Percentiles rank a stretch among this genome's conserved stretches.
Evolutionary conservation across 192 early-diverging fungal genomes (phyloP).

Genomic region (Geranomyces variabilis): DNA sequence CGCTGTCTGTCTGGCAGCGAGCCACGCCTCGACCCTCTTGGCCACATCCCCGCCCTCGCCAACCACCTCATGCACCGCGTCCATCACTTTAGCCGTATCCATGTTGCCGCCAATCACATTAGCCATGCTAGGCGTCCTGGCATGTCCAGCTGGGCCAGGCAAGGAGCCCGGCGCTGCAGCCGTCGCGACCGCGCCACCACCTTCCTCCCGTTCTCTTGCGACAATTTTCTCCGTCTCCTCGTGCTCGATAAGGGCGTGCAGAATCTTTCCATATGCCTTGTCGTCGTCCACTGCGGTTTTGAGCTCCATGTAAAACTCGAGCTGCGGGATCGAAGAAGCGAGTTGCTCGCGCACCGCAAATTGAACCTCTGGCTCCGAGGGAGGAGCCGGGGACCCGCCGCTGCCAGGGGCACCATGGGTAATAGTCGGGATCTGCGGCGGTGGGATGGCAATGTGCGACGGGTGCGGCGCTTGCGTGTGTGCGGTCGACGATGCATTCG

Average conservation of each 20-base stretch:
- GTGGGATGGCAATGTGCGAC: neutral
- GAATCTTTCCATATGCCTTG: no score
- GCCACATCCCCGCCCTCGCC: no score
- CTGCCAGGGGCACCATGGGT: neutral
- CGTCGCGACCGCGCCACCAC: neutral
- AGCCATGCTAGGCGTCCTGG: no score
- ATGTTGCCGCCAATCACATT: no score
- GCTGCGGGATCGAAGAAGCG: neutral
- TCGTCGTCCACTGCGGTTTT: conserved; percentile 31
- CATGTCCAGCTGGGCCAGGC: no score
- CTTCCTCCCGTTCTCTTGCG: neutral
- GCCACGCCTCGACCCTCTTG: no score
- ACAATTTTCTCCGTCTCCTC: conserved; percentile 10
- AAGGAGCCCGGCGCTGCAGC: no score
- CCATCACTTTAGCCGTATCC: neutral
- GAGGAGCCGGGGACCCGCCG: neutral
- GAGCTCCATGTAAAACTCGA: conserved; percentile 18
- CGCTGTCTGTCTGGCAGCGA: no score
- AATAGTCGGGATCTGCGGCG: neutral
- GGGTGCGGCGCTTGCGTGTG: neutral
- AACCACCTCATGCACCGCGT: neutral
- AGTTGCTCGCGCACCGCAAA: conserved; percentile 24
- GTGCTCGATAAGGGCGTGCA: conserved; percentile 26
- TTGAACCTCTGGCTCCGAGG: neutral
- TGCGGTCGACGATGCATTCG: neutral